These are phyloP conservation scores for Lactarius vividus DNA, from an alignment of 768 basidiomycete species.

Conservation along the genomic window DNA sequence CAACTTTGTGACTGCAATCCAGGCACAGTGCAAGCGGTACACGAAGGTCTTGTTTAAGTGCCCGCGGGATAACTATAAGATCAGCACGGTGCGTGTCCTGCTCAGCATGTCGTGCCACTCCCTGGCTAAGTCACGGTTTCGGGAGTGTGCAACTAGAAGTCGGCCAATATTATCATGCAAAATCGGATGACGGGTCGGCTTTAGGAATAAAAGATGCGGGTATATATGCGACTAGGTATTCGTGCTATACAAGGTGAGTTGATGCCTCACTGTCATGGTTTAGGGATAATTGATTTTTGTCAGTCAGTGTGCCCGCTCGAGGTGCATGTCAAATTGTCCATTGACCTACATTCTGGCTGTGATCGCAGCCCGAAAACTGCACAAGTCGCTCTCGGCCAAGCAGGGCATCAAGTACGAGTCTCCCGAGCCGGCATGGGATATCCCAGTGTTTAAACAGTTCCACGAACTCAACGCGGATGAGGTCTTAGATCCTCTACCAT, in stretches of 20 bases:
- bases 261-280: neutral
- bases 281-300: slow-evolving; percentile 1
- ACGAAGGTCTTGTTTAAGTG: slow-evolving; percentile 85
- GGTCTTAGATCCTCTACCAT: slow-evolving; percentile 75
- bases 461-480: slow-evolving; percentile 81
- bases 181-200: slow-evolving; percentile 88
- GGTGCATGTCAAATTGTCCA: slow-evolving; percentile 45
- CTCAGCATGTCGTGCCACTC: neutral
- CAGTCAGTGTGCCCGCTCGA: slow-evolving; percentile 67
- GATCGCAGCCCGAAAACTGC: slow-evolving; percentile 65
- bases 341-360: neutral
- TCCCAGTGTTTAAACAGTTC: slow-evolving; percentile 85
- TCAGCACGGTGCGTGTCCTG: slow-evolving; percentile 72
- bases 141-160: slow-evolving; percentile 56
- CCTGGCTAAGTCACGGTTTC: neutral
- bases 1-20: slow-evolving; percentile 90
- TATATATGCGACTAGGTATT: slow-evolving; percentile 90
- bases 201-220: slow-evolving; percentile 98
- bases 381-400: slow-evolving; percentile 89
- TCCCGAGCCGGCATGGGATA: slow-evolving; percentile 79
- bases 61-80: slow-evolving; percentile 79
- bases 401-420: slow-evolving; percentile 92
- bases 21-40: slow-evolving; percentile 97
- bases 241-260: slow-evolving; percentile 79
- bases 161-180: slow-evolving; percentile 97